Percentiles rank a stretch among this genome's conserved stretches.
phyloP scores from a whole-genome alignment of 176 grass and related monocot species.

The Carex cristatella region DNA sequence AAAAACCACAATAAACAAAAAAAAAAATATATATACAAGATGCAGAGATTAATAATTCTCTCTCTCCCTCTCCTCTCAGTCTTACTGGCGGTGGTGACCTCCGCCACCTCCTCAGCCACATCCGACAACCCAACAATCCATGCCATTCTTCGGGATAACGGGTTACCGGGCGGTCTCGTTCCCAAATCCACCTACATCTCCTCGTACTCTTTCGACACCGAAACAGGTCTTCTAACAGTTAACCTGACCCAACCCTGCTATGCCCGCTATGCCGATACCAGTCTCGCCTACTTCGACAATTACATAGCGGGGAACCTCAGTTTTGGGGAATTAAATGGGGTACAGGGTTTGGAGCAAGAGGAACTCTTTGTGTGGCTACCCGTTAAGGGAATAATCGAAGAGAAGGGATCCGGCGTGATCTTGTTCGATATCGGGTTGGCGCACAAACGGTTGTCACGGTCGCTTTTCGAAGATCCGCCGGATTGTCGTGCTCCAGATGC shows the following conservation, averaged over 20 bases:
- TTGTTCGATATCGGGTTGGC: conserved; percentile 85
- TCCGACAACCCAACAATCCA: conserved; percentile 39
- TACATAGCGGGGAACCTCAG: conserved; percentile 81
- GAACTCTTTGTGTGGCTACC: conserved; percentile 96
- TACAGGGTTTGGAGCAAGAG: conserved; percentile 70
- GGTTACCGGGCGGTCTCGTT: conserved; percentile 66
- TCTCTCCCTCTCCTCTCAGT: conserved; percentile 24
- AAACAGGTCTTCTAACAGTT: conserved; percentile 54
- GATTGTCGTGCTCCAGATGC: conserved; percentile 45
- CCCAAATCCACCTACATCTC: conserved; percentile 42
- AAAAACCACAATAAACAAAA: conserved; percentile 25
- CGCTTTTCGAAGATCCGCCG: conserved; percentile 86
- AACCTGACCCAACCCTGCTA: conserved; percentile 61
- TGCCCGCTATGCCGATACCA: conserved; percentile 58
- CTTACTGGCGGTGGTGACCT: background rate
- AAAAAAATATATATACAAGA: background rate
- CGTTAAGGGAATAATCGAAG: conserved; percentile 81
- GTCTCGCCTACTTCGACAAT: conserved; percentile 55
- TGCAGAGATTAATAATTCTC: background rate
- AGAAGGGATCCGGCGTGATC: conserved; percentile 55
- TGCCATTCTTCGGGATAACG: conserved; percentile 57
- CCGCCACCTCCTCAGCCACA: conserved; percentile 7
- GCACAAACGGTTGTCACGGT: conserved; percentile 70
- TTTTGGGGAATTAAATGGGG: conserved; percentile 52
- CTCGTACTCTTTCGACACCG: conserved; percentile 44